A percentile compares a stretch with the other conserved stretches of the same genome.
Conservation (phyloP, 2,329 filamentous ascomycete species). For the Cladosporium sp. region DNA sequence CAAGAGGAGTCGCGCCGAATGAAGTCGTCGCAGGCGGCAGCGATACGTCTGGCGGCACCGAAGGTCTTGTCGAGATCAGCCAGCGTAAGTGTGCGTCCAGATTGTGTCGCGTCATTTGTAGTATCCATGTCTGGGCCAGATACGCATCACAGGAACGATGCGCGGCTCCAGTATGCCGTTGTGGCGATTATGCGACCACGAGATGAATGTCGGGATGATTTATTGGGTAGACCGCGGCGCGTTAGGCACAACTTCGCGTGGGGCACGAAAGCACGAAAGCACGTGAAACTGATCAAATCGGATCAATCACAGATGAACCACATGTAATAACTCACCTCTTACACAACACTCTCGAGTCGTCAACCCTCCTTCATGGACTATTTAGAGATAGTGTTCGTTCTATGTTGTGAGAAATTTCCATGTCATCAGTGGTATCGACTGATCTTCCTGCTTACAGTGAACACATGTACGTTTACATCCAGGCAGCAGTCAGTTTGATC, state of each 20-base stretch:
- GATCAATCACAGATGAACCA: too few species aligned
- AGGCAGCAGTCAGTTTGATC: too few species aligned
- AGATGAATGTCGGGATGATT: not conserved
- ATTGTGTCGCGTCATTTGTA: constrained; percentile 47
- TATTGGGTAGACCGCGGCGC: not conserved
- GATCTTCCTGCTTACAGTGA: too few species aligned
- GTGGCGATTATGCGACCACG: not conserved
- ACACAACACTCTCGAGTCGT: too few species aligned
- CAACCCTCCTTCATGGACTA: too few species aligned
- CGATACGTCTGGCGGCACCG: constrained; percentile 19
- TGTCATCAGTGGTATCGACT: too few species aligned
- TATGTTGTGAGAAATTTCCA: too few species aligned
- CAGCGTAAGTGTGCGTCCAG: constrained; percentile 45
- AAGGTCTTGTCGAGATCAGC: constrained; percentile 43
- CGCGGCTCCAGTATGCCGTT: not conserved
- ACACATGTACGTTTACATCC: too few species aligned
- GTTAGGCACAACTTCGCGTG: not conserved
- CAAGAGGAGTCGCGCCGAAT: constrained; percentile 2
- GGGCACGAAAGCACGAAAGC: not conserved
- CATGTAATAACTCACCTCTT: too few species aligned
- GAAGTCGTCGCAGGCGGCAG: constrained; percentile 11
- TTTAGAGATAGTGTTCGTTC: too few species aligned
- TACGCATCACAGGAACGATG: not conserved
- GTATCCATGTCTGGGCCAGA: constrained; percentile 20
- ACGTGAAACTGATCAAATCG: not conserved